Percentiles rank a stretch among this genome's conserved stretches.
These are phyloP conservation scores for Elaeagnus macrophylla DNA, from an alignment of 306 rosid species.

Conservation along the genomic window DNA sequence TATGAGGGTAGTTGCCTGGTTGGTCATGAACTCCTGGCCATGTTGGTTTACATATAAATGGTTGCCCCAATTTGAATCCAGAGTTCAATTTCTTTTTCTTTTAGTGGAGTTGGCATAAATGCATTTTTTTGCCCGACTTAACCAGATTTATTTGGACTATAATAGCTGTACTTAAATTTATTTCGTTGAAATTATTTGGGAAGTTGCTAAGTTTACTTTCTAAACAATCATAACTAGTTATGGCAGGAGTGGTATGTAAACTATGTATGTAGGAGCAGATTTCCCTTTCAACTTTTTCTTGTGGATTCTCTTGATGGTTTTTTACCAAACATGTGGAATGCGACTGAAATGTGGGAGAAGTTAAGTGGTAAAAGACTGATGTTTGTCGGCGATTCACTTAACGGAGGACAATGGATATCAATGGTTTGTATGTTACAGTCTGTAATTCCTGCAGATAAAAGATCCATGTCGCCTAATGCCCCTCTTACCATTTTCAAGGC, in stretches of 20 bases:
- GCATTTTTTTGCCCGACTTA: background rate
- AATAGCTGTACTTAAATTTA: background rate
- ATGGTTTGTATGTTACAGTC: conserved; percentile 90
- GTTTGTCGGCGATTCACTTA: conserved; percentile 98
- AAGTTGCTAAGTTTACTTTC: background rate
- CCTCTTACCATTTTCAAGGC: conserved; percentile 84
- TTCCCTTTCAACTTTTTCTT: background rate
- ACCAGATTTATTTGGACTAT: background rate
- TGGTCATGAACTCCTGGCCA: background rate
- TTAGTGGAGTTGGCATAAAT: conserved; percentile 1
- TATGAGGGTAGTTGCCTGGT: background rate
- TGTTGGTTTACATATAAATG: background rate
- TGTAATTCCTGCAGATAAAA: conserved; percentile 69
- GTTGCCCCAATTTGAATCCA: background rate
- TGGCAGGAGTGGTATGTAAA: too few species aligned
- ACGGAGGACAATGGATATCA: conserved; percentile 97
- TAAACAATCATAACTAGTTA: too few species aligned
- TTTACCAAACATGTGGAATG: conserved; percentile 51
- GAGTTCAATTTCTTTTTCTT: background rate
- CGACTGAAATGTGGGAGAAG: conserved; percentile 84
- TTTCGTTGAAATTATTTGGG: conserved; percentile 1
- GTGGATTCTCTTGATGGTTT: conserved; percentile 11
- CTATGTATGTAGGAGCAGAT: too few species aligned
- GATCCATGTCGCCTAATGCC: conserved; percentile 92
- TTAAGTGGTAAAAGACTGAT: conserved; percentile 80